Percentiles rank a stretch among this genome's conserved stretches.
These are phyloP conservation scores for Spergularia bocconei DNA, from an alignment of 148 eudicot species.

Conservation along the genomic window DNA sequence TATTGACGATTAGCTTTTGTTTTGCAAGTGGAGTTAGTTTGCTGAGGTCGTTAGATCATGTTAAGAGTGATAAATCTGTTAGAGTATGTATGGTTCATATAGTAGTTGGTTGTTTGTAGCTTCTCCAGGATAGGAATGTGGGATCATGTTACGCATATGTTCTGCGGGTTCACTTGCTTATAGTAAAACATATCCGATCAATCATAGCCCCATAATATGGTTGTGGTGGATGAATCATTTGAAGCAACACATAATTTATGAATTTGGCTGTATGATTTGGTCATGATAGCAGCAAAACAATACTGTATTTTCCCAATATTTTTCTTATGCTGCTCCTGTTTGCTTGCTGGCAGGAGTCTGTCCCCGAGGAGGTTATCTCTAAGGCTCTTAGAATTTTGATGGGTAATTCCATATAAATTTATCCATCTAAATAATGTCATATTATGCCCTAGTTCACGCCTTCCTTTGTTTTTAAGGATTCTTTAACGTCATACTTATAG, in stretches of 20 bases:
- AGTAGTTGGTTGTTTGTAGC: background rate
- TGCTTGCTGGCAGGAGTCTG: constrained; percentile 49
- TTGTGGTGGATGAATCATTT: background rate
- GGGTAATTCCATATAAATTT: constrained; percentile 35
- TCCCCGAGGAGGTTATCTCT: constrained; percentile 53
- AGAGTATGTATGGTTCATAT: background rate
- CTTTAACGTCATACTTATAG: background rate
- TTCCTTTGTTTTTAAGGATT: background rate
- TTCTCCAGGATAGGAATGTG: background rate
- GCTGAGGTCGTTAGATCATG: background rate
- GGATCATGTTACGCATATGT: background rate
- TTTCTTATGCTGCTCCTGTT: constrained; percentile 20
- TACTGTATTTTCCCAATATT: background rate
- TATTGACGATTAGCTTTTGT: background rate
- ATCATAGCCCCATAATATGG: too few species aligned
- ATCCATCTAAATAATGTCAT: background rate
- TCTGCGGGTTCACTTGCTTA: background rate
- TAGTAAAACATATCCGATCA: background rate
- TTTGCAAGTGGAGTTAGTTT: too few species aligned
- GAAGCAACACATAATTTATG: background rate
- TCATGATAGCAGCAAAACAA: too few species aligned
- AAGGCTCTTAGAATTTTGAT: constrained; percentile 61
- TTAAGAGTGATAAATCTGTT: background rate
- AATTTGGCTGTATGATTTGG: background rate
- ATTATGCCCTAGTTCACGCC: too few species aligned